Evolutionary conservation across 331 rosid genomes (phyloP).

Genomic region (Malus hybrid): DNA sequence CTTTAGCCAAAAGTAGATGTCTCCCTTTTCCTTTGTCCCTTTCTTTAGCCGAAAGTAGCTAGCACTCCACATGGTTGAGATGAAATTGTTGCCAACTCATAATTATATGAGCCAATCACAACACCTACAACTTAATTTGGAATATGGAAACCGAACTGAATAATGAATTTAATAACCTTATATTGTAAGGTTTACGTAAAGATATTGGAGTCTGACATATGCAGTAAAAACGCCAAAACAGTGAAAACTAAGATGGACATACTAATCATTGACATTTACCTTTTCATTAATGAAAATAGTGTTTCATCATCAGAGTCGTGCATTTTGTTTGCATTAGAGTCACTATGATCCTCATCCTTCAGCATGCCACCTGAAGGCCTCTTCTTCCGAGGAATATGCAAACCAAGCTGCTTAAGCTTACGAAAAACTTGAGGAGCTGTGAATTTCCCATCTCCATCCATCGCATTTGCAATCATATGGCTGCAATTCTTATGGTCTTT

Average conservation of each 20-base stretch:
- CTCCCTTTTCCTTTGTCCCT: no score
- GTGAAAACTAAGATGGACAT: not conserved
- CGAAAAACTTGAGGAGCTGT: constrained; percentile 68
- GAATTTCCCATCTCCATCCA: constrained; percentile 53
- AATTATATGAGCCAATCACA: no score
- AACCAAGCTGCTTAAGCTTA: constrained; percentile 86
- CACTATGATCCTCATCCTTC: constrained; percentile 34
- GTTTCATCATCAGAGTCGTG: constrained; percentile 64
- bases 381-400: constrained; percentile 43
- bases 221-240: not conserved
- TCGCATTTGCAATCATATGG: constrained; percentile 79
- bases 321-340: constrained; percentile 18
- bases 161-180: not conserved
- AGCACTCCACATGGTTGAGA: no score
- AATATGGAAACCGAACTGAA: not conserved
- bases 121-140: not conserved
- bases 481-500: constrained; percentile 79
- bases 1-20: no score
- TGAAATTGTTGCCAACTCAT: no score
- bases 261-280: constrained; percentile 31
- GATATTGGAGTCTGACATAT: not conserved
- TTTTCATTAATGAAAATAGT: constrained; percentile 45
- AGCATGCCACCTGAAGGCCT: constrained; percentile 25
- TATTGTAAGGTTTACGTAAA: not conserved
- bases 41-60: no score